These are phyloP conservation scores for Penicillium paxilli DNA, from an alignment of 495 filamentous ascomycete species.

Conservation along the genomic window DNA sequence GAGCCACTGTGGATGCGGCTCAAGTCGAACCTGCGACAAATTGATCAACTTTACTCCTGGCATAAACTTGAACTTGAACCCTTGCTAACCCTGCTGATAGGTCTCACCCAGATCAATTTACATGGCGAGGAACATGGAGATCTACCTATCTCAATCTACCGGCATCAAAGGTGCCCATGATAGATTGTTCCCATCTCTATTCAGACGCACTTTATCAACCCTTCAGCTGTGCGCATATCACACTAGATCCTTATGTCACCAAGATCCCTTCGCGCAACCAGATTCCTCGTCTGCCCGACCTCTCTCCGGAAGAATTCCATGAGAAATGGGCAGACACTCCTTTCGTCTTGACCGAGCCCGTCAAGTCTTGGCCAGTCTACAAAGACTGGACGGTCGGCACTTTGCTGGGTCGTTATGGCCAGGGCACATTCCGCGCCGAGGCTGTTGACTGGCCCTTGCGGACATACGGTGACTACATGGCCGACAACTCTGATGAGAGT, in stretches of 20 bases:
- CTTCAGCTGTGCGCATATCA: conserved; percentile 82
- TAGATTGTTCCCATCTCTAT: conserved; percentile 74
- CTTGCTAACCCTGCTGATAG: conserved; percentile 18
- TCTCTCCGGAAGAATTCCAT: conserved; percentile 73
- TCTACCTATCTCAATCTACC: conserved; percentile 72
- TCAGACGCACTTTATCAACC: conserved; percentile 91
- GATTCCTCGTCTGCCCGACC: conserved; percentile 67
- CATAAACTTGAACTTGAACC: too few relatives aligned
- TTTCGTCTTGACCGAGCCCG: conserved; percentile 85
- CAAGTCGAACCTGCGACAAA: background rate
- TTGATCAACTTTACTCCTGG: too few relatives aligned
- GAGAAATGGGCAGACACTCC: conserved; percentile 74
- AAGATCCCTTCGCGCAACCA: conserved; percentile 73
- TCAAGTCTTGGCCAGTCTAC: conserved; percentile 81
- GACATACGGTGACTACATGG: conserved; percentile 83
- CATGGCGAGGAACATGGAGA: conserved; percentile 87
- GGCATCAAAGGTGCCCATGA: conserved; percentile 48
- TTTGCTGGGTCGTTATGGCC: conserved; percentile 62
- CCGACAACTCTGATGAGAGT: conserved; percentile 78
- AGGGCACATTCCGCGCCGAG: conserved; percentile 80
- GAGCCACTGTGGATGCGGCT: conserved; percentile 3
- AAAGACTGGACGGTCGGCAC: conserved; percentile 68
- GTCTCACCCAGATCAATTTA: conserved; percentile 47
- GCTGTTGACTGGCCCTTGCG: conserved; percentile 87
- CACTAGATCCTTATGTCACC: conserved; percentile 61